phyloP scores from a whole-genome alignment of 1,139 yeast species.

The Magnusiomyces fungicola region DNA sequence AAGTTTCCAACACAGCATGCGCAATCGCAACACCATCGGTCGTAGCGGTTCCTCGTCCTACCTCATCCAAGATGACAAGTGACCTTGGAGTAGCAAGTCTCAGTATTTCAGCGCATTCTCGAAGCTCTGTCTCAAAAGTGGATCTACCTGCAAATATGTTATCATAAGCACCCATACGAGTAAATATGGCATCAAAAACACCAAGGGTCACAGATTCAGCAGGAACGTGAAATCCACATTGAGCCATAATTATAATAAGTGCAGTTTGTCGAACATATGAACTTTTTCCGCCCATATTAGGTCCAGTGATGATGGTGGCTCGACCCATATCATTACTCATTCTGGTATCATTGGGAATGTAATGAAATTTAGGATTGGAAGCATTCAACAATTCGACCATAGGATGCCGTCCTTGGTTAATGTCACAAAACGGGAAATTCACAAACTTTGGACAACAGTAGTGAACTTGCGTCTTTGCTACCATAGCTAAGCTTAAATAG shows the following conservation, averaged over 20 bases:
- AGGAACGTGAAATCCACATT: conserved; percentile 88
- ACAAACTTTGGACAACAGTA: conserved; percentile 53
- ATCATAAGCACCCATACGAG: conserved; percentile 66
- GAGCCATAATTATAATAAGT: conserved; percentile 63
- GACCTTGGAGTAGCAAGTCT: conserved; percentile 44
- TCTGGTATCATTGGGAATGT: conserved; percentile 63
- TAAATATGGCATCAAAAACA: conserved; percentile 47
- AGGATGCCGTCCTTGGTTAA: conserved; percentile 69
- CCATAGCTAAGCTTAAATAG: conserved; percentile 56
- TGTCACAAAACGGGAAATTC: conserved; percentile 45
- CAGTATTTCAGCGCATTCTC: conserved; percentile 55
- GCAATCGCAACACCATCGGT: conserved; percentile 88
- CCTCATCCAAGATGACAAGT: conserved; percentile 53
- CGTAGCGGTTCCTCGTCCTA: conserved; percentile 79
- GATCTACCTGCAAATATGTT: conserved; percentile 61
- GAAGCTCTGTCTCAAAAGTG: conserved; percentile 69
- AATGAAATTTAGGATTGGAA: conserved; percentile 25
- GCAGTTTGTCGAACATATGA: conserved; percentile 61
- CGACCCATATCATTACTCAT: conserved; percentile 41
- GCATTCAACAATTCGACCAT: conserved; percentile 44
- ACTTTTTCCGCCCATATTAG: conserved; percentile 77
- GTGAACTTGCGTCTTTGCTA: conserved; percentile 46
- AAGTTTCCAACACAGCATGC: conserved; percentile 60
- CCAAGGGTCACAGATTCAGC: conserved; percentile 46
- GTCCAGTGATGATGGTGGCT: conserved; percentile 56